Evolutionary conservation across 2,329 filamentous ascomycete species (phyloP), one percentile per base, ranked within the genome.

Genomic region (Samsoniella hepiali): DNA sequence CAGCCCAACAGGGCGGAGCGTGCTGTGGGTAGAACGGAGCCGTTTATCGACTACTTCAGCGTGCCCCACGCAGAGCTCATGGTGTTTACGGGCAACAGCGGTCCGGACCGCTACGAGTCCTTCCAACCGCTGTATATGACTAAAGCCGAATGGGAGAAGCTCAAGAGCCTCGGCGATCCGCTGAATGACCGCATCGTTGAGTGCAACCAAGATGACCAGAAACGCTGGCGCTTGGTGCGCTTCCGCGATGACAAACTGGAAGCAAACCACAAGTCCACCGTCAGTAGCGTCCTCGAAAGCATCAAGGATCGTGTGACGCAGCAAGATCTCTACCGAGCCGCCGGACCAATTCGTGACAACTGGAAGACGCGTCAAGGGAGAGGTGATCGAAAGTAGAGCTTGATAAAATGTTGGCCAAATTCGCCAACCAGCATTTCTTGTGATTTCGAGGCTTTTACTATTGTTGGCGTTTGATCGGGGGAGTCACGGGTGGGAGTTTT

Each of bases 181-280:
- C 80, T 98, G n/a, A 86, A 96, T 72, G 90, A 94, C 66, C 84
- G 91, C 58, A 90, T 99, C 65, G 89, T 98, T 62, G 95, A 99
- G 77, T 97, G 93, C 73, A 92, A 87, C 72, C 87, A 92, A 76
- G 92, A 97, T 71, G 81, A 86, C 1, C 76, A 88, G 63, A 85
- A 85, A 22, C 81, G 88, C 29, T 99, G 95, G 95, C 87, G 93
- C 64, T 91, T 91, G 74, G 89, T 95, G 69, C 88, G 93, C 36
- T 94, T 97, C 76, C 85, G 95, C 59, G 93, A 98, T 71, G 95
- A 99, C 76, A 99, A 99, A 78, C 81, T 82, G 34, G 90, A 97
- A 68, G 93, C 91, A 0, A 99, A 99, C 71, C 93, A 98, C 76
- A 89, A 91, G 65, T 88, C 81, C 22, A 94, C 91, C 0, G 91